Evolutionary conservation across 495 filamentous ascomycete genomes (phyloP), one percentile per base, ranked within the genome.

Genomic region (Penicillium maclennaniae): DNA sequence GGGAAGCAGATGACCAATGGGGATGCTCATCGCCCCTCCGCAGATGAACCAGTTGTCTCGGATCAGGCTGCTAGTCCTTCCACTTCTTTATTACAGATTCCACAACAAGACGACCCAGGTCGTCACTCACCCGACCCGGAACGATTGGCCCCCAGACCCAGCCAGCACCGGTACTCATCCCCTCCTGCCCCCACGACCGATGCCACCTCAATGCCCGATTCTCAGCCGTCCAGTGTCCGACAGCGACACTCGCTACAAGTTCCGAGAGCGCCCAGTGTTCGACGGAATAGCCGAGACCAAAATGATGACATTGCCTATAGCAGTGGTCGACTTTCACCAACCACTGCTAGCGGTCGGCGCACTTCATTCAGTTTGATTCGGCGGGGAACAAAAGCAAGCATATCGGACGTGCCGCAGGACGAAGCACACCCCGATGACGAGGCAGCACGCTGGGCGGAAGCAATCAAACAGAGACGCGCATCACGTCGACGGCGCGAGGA

Each of bases 201-300:
- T 14, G 68, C 71, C 15, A 69, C 68, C 51, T 59, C 73, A 19
- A 67, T 64, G 71, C 48, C 68, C 72, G 39, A 75, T n/a, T 66
- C 75, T 12, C 63, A 77, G 15, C 71, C 73, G 27, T 72, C 55
- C 63, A 78, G 55, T 72, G 42, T 90, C 48, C 85, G 86, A 63
- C 90, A 97, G 45, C 85, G 93, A 51, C 88, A 97, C 70, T 97
- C 92, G 0, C 70, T 97, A 25, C 91, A 97, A 67, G 90, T 97
- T 1, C 93, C 54, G 78, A 84, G 71, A 59, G 64, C 71, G 0
- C 70, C 75, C n/a, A 78, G 78, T 62, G 57, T 73, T 63, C 60
- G 69, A 31, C 76, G 82, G 43, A 75, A 69, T 47, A 83, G 82
- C 43, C 72, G 77, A 47, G 83, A 87, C 46, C 72, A 73, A 20